These are phyloP conservation scores for Pisolithus marmoratus DNA, from an alignment of 768 basidiomycete genomes.

Conservation along the genomic window DNA sequence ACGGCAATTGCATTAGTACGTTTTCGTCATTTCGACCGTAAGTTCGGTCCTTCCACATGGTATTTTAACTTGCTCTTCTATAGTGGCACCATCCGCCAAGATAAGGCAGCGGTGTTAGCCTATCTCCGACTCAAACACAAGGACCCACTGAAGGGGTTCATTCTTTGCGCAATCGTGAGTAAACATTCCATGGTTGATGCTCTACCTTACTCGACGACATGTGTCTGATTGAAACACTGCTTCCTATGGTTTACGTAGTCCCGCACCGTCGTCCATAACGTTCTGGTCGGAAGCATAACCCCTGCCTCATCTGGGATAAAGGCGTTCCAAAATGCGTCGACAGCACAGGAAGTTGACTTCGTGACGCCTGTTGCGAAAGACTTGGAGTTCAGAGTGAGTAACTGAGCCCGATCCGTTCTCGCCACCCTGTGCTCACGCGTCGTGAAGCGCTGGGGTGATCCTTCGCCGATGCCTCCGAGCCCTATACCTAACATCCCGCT, in stretches of 20 bases:
- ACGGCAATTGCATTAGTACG: slow-evolving; percentile 66
- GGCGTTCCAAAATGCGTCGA: slow-evolving; percentile 74
- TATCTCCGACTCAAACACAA: slow-evolving; percentile 80
- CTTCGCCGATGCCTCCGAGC: slow-evolving; percentile 55
- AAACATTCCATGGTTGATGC: not conserved
- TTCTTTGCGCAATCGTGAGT: slow-evolving; percentile 70
- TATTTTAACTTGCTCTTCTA: not conserved
- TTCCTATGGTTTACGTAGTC: slow-evolving; percentile 26
- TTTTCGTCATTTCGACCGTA: slow-evolving; percentile 1
- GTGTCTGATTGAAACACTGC: not conserved
- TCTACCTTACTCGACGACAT: slow-evolving; percentile 4
- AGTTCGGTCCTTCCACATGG: not conserved
- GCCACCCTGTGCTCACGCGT: slow-evolving; percentile 2
- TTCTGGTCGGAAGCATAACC: slow-evolving; percentile 72
- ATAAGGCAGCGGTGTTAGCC: slow-evolving; percentile 74
- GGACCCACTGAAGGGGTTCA: slow-evolving; percentile 68
- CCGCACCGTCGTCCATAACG: slow-evolving; percentile 68
- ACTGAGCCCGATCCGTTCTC: slow-evolving; percentile 5
- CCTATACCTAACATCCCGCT: slow-evolving; percentile 30
- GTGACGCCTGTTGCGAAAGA: slow-evolving; percentile 54
- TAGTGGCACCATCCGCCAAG: slow-evolving; percentile 70
- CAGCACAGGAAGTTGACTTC: slow-evolving; percentile 76
- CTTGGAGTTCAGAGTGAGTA: slow-evolving; percentile 48
- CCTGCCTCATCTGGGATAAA: slow-evolving; percentile 71
- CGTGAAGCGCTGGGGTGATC: slow-evolving; percentile 61